Evolutionary conservation across 371 early-diverging fungal species (phyloP), one percentile per base, ranked within the genome.

Genomic region (Smittium mucronatum): DNA sequence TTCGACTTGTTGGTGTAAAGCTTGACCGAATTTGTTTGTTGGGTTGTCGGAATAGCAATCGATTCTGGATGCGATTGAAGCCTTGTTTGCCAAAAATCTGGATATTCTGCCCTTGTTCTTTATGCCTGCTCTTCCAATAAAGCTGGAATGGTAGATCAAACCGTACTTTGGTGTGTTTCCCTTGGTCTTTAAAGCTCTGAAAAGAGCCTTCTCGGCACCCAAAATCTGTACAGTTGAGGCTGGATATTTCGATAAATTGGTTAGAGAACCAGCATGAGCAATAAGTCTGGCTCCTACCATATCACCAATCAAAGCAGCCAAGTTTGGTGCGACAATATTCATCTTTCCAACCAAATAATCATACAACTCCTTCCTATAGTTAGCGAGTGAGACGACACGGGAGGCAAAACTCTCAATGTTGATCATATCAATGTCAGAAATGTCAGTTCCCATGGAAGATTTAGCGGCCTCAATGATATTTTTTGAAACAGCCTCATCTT

Each of bases 141-240:
- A 95, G 28, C 93, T 88, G 29, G 94, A 91, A 85, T 97, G 91
- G 83, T 92, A 98, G 78, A 99, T 91, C 64, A 98, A 85, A 77
- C 99, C 99, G 78, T 97, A 98, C 80, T 99, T 99, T 76, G 99
- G 99, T 1, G 99, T 99, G 83, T 94, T 94, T 58, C 94, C 94
- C 75, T 89, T 89, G 57, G 93, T 96, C 86, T 99, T 99, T 73
- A 99, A 83, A 30, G 99, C 96, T 72, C 95, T 79, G 89, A 95
- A 97, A 58, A 97, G 89, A 31, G 98, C 97, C 87, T 98, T 98
- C 80, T 99, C 99, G 67, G 99, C 99, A 75, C 99, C 99, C 32
- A 99, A 84, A 74, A 99, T 93, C 85, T 99, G 99, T 34, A 99
- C 88, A 34, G 99, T 99, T 26, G 93, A 93, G 59, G 98, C 95